Conservation (phyloP, 352 stramenopile species). For the Phytopythium ostracodes region DNA sequence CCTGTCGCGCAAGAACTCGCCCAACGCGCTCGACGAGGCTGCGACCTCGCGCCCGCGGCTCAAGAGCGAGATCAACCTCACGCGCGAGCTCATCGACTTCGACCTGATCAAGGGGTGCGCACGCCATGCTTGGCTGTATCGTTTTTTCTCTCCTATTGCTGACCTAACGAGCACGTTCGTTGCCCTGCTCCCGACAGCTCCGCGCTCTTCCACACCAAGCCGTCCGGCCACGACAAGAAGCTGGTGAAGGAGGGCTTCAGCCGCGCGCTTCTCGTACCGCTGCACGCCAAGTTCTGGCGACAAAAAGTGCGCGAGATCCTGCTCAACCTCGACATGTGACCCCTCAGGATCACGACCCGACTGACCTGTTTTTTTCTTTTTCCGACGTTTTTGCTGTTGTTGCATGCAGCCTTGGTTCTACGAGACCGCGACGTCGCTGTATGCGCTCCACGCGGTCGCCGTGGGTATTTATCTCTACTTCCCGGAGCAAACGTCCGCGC, state of each 20-base stretch:
- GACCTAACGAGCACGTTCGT: background rate
- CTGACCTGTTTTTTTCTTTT: too few relatives aligned
- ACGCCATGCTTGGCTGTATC: too few relatives aligned
- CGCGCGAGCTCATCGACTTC: slow-evolving; percentile 81
- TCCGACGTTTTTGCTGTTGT: too few relatives aligned
- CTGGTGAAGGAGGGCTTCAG: slow-evolving; percentile 68
- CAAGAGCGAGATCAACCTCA: slow-evolving; percentile 61
- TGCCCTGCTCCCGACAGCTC: slow-evolving; percentile 29
- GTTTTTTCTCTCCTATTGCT: too few relatives aligned
- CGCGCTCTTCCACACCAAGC: slow-evolving; percentile 84
- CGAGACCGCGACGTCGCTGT: slow-evolving; percentile 48
- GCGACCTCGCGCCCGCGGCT: slow-evolving; percentile 28
- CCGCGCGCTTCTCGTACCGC: slow-evolving; percentile 67
- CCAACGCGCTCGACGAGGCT: slow-evolving; percentile 17
- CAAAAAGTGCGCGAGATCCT: slow-evolving; percentile 70
- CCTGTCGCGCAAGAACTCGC: slow-evolving; percentile 51
- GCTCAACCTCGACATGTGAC: background rate
- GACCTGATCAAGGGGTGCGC: slow-evolving; percentile 82
- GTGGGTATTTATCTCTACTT: slow-evolving; percentile 51
- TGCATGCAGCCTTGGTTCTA: slow-evolving; percentile 52
- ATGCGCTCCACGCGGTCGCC: slow-evolving; percentile 42
- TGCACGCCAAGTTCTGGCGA: slow-evolving; percentile 68
- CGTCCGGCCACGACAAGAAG: slow-evolving; percentile 75
- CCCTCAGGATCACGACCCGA: too few relatives aligned
- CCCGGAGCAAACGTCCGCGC: slow-evolving; percentile 32